Base-by-base conservation (phyloP, 2,329 filamentous ascomycete species). In the Ustulina deusta region DNA sequence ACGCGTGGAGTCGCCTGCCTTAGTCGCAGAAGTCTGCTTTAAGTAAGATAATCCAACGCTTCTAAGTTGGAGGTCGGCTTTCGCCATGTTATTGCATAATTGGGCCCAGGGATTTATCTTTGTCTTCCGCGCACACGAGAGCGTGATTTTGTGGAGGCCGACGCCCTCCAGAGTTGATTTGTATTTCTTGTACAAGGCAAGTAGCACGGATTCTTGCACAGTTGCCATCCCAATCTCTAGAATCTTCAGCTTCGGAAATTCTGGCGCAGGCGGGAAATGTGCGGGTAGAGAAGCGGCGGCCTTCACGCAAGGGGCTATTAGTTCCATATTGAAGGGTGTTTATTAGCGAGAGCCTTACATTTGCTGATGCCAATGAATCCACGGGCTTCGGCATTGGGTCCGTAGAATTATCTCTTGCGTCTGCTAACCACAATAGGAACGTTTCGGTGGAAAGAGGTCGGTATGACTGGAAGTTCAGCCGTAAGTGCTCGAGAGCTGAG, bases 401-500 rank as follows among this genome's bases (percentile, higher is more conserved):
- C 1, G n/a, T 44, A 6, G 46, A 10, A 25, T 20, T 15, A 13
- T 22, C 9, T 15, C 17, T 48, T 17, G 42, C 20, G 17, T 27
- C 57, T 3, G 73, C 77, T 10, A 85, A 74, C 83, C 79, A 87
- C 13, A 71, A 32, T 2, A 87, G 63, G 11, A 86, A 70, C 0
- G 74, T 71, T 0, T 74, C 69, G 1, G 74, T 62, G 2, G 72
- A 62, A 4, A 63, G 20, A 3, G 62, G 20, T 0, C 65, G 25
- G 7, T 59, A 65, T 7, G 38, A 10, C 13, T 73, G 69, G 34
- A 86, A 84, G 71, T 89, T 89, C 49, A 89, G 73, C 2, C 87
- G 82, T 5, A 90, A 78, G 71, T 87, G 83, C 34, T 80, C 80
- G 6, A 90, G 67, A 20, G 84, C 84, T 3, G 76, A 67, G 0